Conservation (phyloP, 2,329 filamentous ascomycete species). For the Clonostachys rosea region DNA sequence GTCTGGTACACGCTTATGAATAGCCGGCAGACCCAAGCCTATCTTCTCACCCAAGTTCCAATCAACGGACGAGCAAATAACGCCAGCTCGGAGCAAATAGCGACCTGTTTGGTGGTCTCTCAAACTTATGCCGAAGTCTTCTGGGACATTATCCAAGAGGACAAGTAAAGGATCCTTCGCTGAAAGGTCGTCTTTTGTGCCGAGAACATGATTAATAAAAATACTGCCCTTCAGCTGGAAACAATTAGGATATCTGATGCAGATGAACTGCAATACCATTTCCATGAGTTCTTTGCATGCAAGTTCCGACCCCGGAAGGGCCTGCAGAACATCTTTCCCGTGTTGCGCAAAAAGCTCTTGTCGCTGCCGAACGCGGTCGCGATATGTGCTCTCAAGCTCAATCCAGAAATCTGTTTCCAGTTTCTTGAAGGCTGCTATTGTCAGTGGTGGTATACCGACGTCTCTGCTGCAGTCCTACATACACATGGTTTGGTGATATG, state of each 20-base stretch:
- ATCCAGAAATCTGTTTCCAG: conserved; percentile 83
- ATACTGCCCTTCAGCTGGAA: conserved; percentile 55
- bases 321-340: conserved; percentile 59
- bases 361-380: conserved; percentile 62
- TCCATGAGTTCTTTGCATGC: conserved; percentile 87
- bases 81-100: conserved; percentile 71
- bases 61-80: conserved; percentile 74
- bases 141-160: conserved; percentile 73
- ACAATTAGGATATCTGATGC: conserved; percentile 69
- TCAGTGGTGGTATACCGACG: neutral
- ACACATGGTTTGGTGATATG: conserved; percentile 92
- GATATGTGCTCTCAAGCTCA: conserved; percentile 76
- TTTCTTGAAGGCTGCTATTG: conserved; percentile 62
- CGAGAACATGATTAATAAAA: conserved; percentile 66
- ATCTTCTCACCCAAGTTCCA: conserved; percentile 77
- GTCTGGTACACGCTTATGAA: conserved; percentile 73
- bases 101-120: conserved; percentile 66
- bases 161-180: conserved; percentile 62
- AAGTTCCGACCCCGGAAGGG: conserved; percentile 70
- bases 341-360: conserved; percentile 59
- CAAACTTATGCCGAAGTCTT: conserved; percentile 77
- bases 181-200: conserved; percentile 55
- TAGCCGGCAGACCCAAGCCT: conserved; percentile 62
- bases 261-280: conserved; percentile 77
- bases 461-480: conserved; percentile 24